Base-by-base conservation (phyloP, 2,329 filamentous ascomycete species). In the Exophiala viscosa region DNA sequence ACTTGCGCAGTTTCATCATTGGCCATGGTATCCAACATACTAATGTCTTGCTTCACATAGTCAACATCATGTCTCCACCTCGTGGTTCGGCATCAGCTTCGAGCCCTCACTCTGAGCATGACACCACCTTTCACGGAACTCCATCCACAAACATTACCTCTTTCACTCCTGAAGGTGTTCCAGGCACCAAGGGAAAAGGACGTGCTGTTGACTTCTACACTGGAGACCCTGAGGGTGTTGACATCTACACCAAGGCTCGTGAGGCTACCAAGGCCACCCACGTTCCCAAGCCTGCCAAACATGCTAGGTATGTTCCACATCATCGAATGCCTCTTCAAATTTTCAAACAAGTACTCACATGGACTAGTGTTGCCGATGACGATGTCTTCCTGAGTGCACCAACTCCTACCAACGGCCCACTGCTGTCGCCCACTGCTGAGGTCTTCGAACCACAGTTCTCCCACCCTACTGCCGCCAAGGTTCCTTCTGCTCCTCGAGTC, bases 141-240 rank as follows among this genome's bases (percentile, higher is more conserved):
- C 84, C 85, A 0, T 82, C 85, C 53, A 86, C 84, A 6, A 79
- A 78, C 45, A 60, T 85, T 38, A 84, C 83, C 4, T 71, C 78
- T 5, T 86, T 86, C 64, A 87, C 84, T 3, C 83, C 84, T 0
- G 79, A 82, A 13, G 80, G 82, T 36, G 68, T 68, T 46, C 75
- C 76, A 11, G 43, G 49, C 11, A 68, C 70, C 34, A 76, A 75
- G 59, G 58, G 58, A 18, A 60, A 42, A 18, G 28, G 18, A 42
- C 20, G 28, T 18, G 18, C 40, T n/a, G n/a, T 8, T 28, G 40
- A 9, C 11, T 23, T 34, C 33, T 40, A 42, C 10, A 23, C 20
- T 31, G 40, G n/a, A 42, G 40, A 17, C 13, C 7, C 13, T 7
- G 11, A 13, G 15, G 11, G 23, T 13, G 7, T 13, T 20, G 23